Evolutionary conservation across 768 basidiomycete species (phyloP).

Genomic region (Terana coerulea): DNA sequence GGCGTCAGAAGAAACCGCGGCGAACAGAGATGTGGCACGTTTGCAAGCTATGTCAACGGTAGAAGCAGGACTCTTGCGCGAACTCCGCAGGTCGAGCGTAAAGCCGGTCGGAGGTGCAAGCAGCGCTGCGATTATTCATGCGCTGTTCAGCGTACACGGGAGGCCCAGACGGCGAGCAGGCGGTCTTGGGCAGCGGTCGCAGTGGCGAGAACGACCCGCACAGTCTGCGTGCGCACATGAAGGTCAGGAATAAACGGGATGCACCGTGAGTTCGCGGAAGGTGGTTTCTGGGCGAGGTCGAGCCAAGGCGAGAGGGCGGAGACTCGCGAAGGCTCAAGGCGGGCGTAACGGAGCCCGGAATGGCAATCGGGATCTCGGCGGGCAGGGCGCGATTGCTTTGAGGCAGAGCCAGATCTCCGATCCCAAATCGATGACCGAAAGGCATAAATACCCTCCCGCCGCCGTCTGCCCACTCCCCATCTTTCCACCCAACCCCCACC

Average conservation of each 20-base stretch:
- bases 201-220: too few relatives aligned
- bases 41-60: too few relatives aligned
- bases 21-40: neutral
- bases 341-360: neutral
- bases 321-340: neutral
- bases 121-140: neutral
- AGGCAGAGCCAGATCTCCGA: constrained; percentile 3
- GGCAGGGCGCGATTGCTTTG: neutral
- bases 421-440: constrained; percentile 6
- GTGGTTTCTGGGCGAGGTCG: neutral
- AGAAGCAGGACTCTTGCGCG: neutral
- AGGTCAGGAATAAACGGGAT: too few relatives aligned
- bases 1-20: neutral
- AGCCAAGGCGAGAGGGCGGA: constrained; percentile 5
- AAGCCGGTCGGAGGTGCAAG: neutral
- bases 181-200: too few relatives aligned
- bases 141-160: neutral
- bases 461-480: constrained; percentile 1
- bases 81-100: neutral
- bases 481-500: neutral
- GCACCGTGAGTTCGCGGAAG: too few relatives aligned
- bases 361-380: constrained; percentile 3
- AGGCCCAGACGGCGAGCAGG: neutral
- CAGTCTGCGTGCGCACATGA: too few relatives aligned
- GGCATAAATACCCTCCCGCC: constrained; percentile 4